phyloP scores from a whole-genome alignment of 2,329 filamentous ascomycete species.

The Calonectria crousiana region DNA sequence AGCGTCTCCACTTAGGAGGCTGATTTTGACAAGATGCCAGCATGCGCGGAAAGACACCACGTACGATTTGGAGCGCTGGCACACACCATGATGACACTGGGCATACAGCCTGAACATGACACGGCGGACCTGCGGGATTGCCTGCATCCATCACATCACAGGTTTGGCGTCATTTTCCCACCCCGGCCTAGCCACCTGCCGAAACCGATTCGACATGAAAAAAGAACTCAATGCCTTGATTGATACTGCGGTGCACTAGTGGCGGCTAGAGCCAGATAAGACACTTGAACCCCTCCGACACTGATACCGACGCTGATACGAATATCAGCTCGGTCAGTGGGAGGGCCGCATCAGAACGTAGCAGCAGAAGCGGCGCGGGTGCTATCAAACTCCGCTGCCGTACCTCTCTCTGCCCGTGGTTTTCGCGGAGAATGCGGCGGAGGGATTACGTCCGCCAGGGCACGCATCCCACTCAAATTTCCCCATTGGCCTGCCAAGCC shows the following conservation, averaged over 20 bases:
- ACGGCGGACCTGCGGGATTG: neutral
- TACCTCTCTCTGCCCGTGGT: neutral
- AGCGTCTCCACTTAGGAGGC: conserved; percentile 37
- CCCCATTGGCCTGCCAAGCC: conserved; percentile 2
- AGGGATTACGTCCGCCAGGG: neutral
- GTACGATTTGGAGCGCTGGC: conserved; percentile 35
- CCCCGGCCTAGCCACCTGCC: neutral
- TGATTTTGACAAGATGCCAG: conserved; percentile 36
- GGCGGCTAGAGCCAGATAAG: conserved; percentile 22
- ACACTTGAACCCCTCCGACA: neutral
- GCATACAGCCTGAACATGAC: neutral
- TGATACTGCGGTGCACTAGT: conserved; percentile 12
- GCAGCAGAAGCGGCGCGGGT: neutral
- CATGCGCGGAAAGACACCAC: conserved; percentile 31
- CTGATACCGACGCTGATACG: neutral
- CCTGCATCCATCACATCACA: neutral
- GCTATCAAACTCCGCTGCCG: neutral
- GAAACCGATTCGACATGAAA: conserved; percentile 5
- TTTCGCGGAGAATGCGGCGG: neutral
- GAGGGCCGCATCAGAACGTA: neutral
- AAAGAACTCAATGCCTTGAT: neutral
- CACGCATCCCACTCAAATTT: conserved; percentile 13
- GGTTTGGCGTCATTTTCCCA: neutral
- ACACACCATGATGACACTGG: conserved; percentile 22
- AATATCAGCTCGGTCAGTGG: neutral